A percentile compares a stretch with the other conserved stretches of the same genome.
phyloP scores from a whole-genome alignment of 495 filamentous ascomycete genomes.

The Penicillium malachiteum region DNA sequence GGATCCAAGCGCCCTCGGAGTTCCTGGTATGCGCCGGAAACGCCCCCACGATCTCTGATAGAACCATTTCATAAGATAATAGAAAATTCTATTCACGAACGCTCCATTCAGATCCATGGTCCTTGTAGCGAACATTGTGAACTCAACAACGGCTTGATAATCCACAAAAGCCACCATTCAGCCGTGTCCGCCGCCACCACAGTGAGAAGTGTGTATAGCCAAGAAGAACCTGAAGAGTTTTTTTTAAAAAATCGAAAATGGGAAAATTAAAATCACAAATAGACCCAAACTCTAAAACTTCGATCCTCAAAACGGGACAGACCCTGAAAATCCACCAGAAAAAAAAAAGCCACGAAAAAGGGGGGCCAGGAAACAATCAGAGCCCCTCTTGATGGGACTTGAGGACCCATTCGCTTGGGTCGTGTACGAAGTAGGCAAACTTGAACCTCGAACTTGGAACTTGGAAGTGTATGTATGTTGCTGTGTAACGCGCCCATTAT shows the following conservation, averaged over 20 bases:
- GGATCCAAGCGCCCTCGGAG: conserved; percentile 14
- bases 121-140: not conserved
- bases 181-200: conserved; percentile 15
- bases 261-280: conserved; percentile 6
- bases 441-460: too few relatives aligned
- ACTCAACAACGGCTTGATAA: too few relatives aligned
- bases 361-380: not conserved
- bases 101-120: not conserved
- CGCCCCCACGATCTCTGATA: conserved; percentile 23
- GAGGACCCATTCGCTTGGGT: not conserved
- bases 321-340: conserved; percentile 23
- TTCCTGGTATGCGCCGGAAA: conserved; percentile 20
- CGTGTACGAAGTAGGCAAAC: not conserved
- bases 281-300: conserved; percentile 18
- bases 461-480: too few relatives aligned
- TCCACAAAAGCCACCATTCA: conserved; percentile 6
- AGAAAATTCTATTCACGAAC: not conserved
- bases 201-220: not conserved
- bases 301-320: conserved; percentile 18
- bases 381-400: not conserved
- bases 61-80: not conserved
- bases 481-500: conserved; percentile 3
- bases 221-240: not conserved
- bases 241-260: too few relatives aligned
- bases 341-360: conserved; percentile 8